Percentiles rank a stretch among this genome's conserved stretches.
phyloP scores from a whole-genome alignment of 805 yeast genomes.

The Pichia scutulata region DNA sequence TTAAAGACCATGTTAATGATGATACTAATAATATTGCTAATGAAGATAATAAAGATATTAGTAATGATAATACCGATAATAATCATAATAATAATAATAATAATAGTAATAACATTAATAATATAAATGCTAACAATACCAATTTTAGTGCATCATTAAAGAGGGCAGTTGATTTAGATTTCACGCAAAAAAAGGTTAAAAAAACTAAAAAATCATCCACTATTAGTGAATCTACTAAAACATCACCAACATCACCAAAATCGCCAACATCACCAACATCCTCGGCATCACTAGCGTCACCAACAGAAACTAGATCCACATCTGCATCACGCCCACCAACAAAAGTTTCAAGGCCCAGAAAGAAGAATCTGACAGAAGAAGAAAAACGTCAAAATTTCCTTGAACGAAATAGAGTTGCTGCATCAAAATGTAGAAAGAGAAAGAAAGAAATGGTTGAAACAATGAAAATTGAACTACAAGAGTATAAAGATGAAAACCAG shows the following conservation, averaged over 20 bases:
- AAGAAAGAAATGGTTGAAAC: conserved; percentile 82
- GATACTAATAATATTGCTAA: background rate
- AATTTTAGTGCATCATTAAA: background rate
- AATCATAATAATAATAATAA: background rate
- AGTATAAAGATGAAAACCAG: conserved; percentile 63
- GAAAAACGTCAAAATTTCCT: conserved; percentile 73
- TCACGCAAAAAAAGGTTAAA: background rate
- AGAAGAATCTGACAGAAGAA: conserved; percentile 36
- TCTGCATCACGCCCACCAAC: background rate
- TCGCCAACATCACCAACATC: background rate
- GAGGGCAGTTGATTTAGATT: background rate
- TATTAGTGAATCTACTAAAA: background rate
- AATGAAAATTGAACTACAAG: conserved; percentile 72
- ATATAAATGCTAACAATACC: background rate
- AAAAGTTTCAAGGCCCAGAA: background rate
- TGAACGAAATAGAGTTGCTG: conserved; percentile 92
- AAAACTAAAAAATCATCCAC: background rate
- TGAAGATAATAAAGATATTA: background rate
- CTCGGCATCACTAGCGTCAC: background rate
- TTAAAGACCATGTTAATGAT: background rate
- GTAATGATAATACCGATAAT: background rate
- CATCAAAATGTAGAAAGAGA: conserved; percentile 92
- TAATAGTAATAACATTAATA: background rate
- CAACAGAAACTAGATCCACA: background rate
- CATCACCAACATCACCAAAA: background rate